Conservation (phyloP, 2,329 filamentous ascomycete genomes). For the Pseudogymnoascus sp. region DNA sequence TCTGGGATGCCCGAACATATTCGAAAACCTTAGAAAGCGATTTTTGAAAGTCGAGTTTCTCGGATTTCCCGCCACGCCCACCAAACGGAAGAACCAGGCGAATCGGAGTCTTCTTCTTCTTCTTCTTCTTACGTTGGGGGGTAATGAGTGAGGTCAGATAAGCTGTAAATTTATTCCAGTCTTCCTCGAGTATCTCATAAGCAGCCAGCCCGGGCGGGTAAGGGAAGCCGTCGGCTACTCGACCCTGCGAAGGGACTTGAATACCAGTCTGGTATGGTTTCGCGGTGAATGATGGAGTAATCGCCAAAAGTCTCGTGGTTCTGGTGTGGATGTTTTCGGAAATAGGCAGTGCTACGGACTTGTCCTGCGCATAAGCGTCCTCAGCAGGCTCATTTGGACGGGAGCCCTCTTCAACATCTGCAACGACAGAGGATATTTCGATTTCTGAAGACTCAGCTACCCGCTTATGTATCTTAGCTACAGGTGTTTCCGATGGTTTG, state of each 20-base stretch:
- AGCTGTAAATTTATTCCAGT: conserved; percentile 14
- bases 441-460: background rate
- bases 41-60: conserved; percentile 12
- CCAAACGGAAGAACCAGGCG: conserved; percentile 4
- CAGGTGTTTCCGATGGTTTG: background rate
- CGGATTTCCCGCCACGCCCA: background rate
- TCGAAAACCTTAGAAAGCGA: conserved; percentile 17
- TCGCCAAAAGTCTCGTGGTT: background rate
- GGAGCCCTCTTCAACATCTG: background rate
- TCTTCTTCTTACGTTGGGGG: background rate
- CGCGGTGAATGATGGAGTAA: background rate
- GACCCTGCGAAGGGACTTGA: conserved; percentile 14
- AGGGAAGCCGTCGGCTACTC: conserved; percentile 15
- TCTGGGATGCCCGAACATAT: conserved; percentile 16
- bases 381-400: background rate
- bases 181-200: conserved; percentile 12
- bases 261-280: conserved; percentile 11
- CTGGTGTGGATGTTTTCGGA: background rate
- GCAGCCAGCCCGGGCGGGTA: conserved; percentile 14
- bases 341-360: conserved; percentile 14
- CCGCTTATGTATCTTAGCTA: background rate
- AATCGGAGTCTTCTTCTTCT: background rate
- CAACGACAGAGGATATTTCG: background rate
- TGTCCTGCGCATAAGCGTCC: conserved; percentile 11
- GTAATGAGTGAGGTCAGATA: background rate